Conservation (phyloP, 2,329 filamentous ascomycete genomes). For the Acrocalymma vagum region DNA sequence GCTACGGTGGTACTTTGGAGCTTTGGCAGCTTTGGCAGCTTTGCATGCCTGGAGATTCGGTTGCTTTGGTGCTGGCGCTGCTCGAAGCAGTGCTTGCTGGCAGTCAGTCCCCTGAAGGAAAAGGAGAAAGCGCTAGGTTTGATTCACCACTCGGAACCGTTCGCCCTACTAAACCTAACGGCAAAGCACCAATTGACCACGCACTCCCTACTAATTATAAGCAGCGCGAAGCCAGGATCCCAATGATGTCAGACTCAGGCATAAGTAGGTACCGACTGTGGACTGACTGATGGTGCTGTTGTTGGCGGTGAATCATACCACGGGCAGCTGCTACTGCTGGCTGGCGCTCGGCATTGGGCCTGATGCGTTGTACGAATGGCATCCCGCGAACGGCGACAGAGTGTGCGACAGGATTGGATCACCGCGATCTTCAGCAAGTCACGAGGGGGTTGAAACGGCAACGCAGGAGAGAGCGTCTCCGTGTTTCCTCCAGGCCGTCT, state of each 20-base stretch:
- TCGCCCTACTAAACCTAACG: slow-evolving; percentile 33
- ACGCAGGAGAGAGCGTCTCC: slow-evolving; percentile 39
- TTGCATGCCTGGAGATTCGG: too few species aligned
- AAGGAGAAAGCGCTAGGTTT: slow-evolving; percentile 42
- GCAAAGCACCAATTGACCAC: background rate
- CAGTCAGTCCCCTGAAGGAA: slow-evolving; percentile 24
- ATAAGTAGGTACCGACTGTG: too few species aligned
- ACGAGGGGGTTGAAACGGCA: slow-evolving; percentile 52
- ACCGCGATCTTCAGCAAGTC: slow-evolving; percentile 46
- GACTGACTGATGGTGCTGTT: too few species aligned
- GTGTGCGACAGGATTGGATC: slow-evolving; percentile 44
- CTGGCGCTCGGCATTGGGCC: slow-evolving; percentile 23
- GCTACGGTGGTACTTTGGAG: too few species aligned
- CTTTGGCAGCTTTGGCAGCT: too few species aligned
- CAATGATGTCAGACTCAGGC: slow-evolving; percentile 45
- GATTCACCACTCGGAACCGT: slow-evolving; percentile 32
- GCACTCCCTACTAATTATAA: slow-evolving; percentile 31
- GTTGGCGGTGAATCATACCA: slow-evolving; percentile 21
- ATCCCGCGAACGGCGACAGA: slow-evolving; percentile 27
- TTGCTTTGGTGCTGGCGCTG: too few species aligned
- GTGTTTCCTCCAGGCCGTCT: slow-evolving; percentile 45
- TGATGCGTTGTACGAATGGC: slow-evolving; percentile 31
- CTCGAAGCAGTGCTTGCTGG: too few species aligned
- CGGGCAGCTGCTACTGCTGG: slow-evolving; percentile 15
- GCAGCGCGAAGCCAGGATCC: slow-evolving; percentile 19